Conservation (phyloP, 495 filamentous ascomycete species). For the Peziza echinospora region DNA sequence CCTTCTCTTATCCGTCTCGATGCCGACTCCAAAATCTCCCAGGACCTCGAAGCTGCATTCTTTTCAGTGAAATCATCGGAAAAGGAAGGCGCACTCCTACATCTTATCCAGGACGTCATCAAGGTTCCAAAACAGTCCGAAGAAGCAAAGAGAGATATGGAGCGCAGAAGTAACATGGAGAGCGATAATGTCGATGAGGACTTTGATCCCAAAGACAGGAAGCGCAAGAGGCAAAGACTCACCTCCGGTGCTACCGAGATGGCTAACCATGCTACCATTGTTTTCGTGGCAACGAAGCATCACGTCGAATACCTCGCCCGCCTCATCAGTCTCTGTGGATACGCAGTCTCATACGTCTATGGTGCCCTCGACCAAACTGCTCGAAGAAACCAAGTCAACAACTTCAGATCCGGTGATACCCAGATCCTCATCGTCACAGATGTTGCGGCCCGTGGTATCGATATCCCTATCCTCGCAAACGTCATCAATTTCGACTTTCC, state of each 20-base stretch:
- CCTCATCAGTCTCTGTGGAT: constrained; percentile 52
- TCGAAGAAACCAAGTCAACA: constrained; percentile 69
- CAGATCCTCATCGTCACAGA: constrained; percentile 95
- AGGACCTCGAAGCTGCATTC: constrained; percentile 79
- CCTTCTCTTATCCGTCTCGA: constrained; percentile 73
- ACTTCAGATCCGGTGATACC: constrained; percentile 61
- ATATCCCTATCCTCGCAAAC: constrained; percentile 88
- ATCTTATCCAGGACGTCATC: constrained; percentile 77
- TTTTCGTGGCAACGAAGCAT: constrained; percentile 89
- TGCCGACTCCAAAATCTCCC: constrained; percentile 84
- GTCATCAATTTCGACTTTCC: constrained; percentile 99
- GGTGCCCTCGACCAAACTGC: constrained; percentile 85
- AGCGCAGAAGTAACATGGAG: too few relatives aligned
- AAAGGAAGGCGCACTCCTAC: constrained; percentile 76
- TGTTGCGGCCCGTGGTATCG: constrained; percentile 88
- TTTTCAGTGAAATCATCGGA: constrained; percentile 80
- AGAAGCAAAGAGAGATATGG: constrained; percentile 21
- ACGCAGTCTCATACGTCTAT: constrained; percentile 77
- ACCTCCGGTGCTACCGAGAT: constrained; percentile 29
- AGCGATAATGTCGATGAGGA: constrained; percentile 15
- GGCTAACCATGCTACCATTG: constrained; percentile 66
- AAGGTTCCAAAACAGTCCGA: constrained; percentile 69
- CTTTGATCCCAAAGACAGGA: constrained; percentile 28
- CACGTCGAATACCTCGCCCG: constrained; percentile 84
- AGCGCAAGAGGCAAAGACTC: constrained; percentile 43